Percentiles rank a stretch among this genome's conserved stretches.
phyloP scores from a whole-genome alignment of 352 stramenopile genomes.

The Blastocystis sp. region DNA sequence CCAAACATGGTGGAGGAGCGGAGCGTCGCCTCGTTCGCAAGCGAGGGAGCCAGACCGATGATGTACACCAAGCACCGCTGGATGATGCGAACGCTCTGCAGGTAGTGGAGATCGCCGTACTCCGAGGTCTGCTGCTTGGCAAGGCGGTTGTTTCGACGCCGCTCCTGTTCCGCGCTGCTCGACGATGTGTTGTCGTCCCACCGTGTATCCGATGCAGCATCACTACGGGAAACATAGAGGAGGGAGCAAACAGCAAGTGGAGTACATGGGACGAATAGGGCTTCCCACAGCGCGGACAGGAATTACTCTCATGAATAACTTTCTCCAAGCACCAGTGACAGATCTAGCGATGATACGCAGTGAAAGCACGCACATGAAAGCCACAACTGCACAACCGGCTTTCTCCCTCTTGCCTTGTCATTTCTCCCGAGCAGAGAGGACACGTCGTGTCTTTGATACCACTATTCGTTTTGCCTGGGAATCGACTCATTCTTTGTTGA shows the following conservation, averaged over 20 bases:
- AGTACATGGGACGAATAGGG: conserved; percentile 10
- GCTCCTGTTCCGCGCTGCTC: neutral
- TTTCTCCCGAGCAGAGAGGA: conserved; percentile 13
- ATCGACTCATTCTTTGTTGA: neutral
- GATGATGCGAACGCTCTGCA: conserved; percentile 88
- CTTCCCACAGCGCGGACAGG: neutral
- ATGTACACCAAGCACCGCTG: conserved; percentile 89
- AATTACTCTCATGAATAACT: neutral
- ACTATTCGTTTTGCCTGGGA: neutral
- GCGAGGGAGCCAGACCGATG: conserved; percentile 82
- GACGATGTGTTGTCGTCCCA: neutral
- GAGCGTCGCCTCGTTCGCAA: conserved; percentile 80
- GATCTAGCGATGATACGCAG: neutral
- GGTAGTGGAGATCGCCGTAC: conserved; percentile 72
- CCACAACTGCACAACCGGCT: conserved; percentile 12
- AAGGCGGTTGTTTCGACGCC: neutral
- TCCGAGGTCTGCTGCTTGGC: neutral
- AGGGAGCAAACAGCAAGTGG: neutral
- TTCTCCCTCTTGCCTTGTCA: conserved; percentile 4
- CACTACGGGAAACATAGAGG: neutral
- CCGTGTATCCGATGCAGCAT: neutral
- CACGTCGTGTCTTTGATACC: neutral
- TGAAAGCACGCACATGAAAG: neutral
- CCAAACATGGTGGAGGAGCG: conserved; percentile 83
- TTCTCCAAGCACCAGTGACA: conserved; percentile 33